A percentile compares a stretch with the other conserved stretches of the same genome.
phyloP scores from a whole-genome alignment of 176 grass and related monocot genomes.

The Lolium rigidum region DNA sequence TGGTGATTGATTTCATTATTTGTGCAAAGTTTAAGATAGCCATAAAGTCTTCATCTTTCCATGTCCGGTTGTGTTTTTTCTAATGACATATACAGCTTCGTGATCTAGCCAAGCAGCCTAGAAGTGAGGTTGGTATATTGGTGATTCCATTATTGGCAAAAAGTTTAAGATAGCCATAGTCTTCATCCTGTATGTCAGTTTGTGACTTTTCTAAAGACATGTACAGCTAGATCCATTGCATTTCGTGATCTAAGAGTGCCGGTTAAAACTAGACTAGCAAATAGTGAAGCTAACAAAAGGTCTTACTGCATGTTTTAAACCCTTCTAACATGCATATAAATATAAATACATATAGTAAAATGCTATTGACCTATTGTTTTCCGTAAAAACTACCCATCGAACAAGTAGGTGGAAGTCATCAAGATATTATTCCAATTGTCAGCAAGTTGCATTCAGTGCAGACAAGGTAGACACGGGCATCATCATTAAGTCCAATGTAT shows the following conservation, averaged over 20 bases:
- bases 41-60: not conserved
- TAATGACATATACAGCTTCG: not conserved
- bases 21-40: not conserved
- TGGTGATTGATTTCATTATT: not conserved
- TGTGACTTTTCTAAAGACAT: not conserved
- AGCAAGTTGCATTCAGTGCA: not conserved
- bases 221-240: not conserved
- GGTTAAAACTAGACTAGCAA: too few relatives aligned
- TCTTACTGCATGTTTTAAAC: not conserved
- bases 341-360: not conserved
- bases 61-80: not conserved
- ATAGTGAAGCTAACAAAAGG: not conserved
- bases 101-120: not conserved
- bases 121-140: constrained; percentile 2
- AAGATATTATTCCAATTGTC: not conserved
- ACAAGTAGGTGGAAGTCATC: not conserved
- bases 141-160: not conserved
- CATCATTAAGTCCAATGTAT: not conserved
- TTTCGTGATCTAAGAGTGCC: not conserved
- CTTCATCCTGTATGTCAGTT: not conserved
- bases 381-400: not conserved
- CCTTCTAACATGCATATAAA: not conserved
- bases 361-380: not conserved
- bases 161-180: not conserved
- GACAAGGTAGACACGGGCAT: not conserved